Base-by-base conservation (phyloP, 2,329 filamentous ascomycete species). In the Phaeophleospora eucalypticola region DNA sequence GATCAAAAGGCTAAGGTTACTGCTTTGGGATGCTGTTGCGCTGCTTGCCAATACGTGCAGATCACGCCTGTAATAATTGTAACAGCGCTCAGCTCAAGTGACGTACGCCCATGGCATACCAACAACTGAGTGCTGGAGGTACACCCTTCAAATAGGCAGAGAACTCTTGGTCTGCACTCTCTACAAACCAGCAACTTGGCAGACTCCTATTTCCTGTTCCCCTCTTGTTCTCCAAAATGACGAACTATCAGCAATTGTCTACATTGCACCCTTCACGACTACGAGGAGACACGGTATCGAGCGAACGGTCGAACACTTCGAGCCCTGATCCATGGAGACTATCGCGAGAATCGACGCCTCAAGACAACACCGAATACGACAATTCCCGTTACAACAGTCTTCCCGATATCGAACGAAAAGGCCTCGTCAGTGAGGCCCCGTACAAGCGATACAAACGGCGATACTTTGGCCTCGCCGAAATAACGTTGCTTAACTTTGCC, bases 401-500 rank as follows among this genome's bases (percentile, higher is more conserved):
- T 12, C 24, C 24, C 7, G 24, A 29, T 12, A 29, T 29, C 24
- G 24, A 29, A 29, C 6, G 24, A 8, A n/a, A 36, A n/a, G 34
- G 14, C n/a, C 34, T 36, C 7, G 16, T 36, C 16, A 15, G 15
- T 6, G 34, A 36, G 15, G 7, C 7, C 6, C 15, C 36, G n/a
- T 44, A 44, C 29, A n/a, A 16, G 27, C 14, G 24, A 3, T 44
- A 44, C 33, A 44, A 44, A 29, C 33, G 42, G 24, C 33, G 42
- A 20, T 44, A 19, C 17, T n/a, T 37, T 20, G 42, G 33, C 9
- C 42, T 44, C n/a, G 35, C 42, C 3, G 38, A 41, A 18, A n/a
- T 47, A 14, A 36, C 45, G 16, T 20, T 47, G 17, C 38, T 47
- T 33, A 48, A 36, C 40, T 48, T 48, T 16, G 35, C 40, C 9